Evolutionary conservation across 148 eudicot genomes (phyloP).

Genomic region (Fagopyrum homotropicum): DNA sequence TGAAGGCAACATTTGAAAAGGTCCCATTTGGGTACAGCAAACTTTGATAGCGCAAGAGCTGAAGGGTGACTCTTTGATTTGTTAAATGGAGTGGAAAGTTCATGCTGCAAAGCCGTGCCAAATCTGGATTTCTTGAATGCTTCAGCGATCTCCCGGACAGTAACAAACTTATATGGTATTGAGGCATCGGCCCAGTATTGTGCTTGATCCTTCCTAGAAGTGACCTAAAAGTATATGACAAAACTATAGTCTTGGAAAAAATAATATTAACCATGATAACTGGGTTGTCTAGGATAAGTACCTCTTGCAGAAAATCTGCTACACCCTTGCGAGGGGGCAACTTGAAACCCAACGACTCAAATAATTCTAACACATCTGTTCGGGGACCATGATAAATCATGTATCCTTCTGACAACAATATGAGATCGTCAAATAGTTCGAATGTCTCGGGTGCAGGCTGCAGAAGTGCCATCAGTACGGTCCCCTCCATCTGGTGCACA

Average conservation of each 20-base stretch:
- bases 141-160: conserved; percentile 63
- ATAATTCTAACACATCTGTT: conserved; percentile 26
- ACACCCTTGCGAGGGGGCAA: conserved; percentile 76
- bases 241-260: background rate
- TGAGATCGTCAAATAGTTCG: conserved; percentile 49
- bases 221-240: conserved; percentile 42
- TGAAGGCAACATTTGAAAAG: conserved; percentile 59
- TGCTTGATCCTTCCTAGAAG: conserved; percentile 81
- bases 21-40: conserved; percentile 53
- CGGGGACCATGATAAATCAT: conserved; percentile 50
- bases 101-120: conserved; percentile 42
- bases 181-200: conserved; percentile 89
- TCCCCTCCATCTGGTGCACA: conserved; percentile 79
- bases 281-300: conserved; percentile 14
- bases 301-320: conserved; percentile 97
- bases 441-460: conserved; percentile 68
- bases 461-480: conserved; percentile 84
- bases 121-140: conserved; percentile 56
- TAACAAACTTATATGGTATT: conserved; percentile 55
- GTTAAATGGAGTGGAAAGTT: conserved; percentile 46
- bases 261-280: background rate
- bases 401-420: conserved; percentile 43
- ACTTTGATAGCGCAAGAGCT: conserved; percentile 48
- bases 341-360: conserved; percentile 59
- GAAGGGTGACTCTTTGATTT: conserved; percentile 46